Base-by-base conservation (phyloP, 164 flowering plant species). In the Saururus chinensis region DNA sequence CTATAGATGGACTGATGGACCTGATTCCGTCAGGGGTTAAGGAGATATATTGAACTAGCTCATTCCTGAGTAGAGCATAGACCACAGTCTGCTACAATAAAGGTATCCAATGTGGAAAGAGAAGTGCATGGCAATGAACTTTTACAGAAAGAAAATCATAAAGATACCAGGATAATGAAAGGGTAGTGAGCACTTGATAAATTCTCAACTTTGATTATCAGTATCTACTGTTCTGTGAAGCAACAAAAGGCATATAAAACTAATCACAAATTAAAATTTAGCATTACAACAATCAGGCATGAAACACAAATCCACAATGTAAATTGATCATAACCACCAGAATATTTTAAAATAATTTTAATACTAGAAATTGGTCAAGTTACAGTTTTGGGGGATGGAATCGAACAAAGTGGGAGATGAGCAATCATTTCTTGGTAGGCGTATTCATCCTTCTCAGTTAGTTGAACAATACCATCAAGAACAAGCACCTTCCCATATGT, bases 351-450 rank as follows among this genome's bases (percentile, higher is more conserved):
- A 17, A 12, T 45, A 45, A 45, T 12, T 3, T 12, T 12, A 45
- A 8, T 45, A 45, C 14, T 7, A 12, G 17, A 45, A 45, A 45
- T 8, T 12, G 14, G 49, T 45, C 49, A 45, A 37, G 49, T 57
- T 83, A 92, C 98, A 64, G 55, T 86, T 75, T 85, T 87, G 21
- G 98, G 97, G 45, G 89, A 86, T 63, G 79, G 73, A 70, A 92
- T 84, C 9, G 97, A 93, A 79, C 98, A 93, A 67, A 93, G 92
- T 14, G 98, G 98, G 60, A 93, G 89, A 76, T 93, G 98, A 48
- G 87, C 71, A 60, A 93, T 93, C 98, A 93, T 93, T 81, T 90
- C 98, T 74, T 88, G 98, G 73, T 93, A 93, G 16, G 96, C 97
- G 71, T 90, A 93, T 72, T 93, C 98, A 80, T 93, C 97, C 78